A percentile compares a stretch with the other conserved stretches of the same genome.
These are phyloP conservation scores for Malus hybrid DNA, from an alignment of 331 rosid genomes.

Conservation along the genomic window DNA sequence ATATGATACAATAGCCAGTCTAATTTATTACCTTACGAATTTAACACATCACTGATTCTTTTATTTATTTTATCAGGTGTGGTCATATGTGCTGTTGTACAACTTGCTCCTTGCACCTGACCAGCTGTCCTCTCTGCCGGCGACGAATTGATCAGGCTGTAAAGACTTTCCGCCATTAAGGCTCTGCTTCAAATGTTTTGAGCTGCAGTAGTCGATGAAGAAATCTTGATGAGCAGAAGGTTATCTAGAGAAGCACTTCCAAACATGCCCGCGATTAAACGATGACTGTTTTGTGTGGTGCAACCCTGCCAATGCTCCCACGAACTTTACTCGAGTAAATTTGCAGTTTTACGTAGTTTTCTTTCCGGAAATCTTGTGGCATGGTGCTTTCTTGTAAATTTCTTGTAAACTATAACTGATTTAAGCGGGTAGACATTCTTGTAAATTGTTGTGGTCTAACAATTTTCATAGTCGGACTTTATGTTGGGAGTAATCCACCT, in stretches of 20 bases:
- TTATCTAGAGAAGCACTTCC: not conserved
- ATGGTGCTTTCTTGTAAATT: constrained; percentile 10
- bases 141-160: constrained; percentile 74
- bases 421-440: not conserved
- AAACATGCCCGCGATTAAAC: not conserved
- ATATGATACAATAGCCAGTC: not conserved
- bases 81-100: constrained; percentile 99
- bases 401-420: constrained; percentile 36
- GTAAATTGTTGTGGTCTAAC: constrained; percentile 1
- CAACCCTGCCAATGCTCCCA: not conserved
- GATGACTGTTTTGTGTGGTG: not conserved
- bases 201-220: not conserved
- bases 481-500: too few relatives aligned
- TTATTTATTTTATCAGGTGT: constrained; percentile 52
- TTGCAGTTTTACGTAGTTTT: not conserved
- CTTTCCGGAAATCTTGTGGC: not conserved
- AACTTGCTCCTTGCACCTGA: constrained; percentile 73
- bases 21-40: not conserved
- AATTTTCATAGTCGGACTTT: too few relatives aligned
- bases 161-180: constrained; percentile 88
- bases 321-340: not conserved
- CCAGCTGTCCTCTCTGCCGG: constrained; percentile 93
- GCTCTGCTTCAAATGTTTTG: constrained; percentile 2
- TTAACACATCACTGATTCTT: constrained; percentile 9
- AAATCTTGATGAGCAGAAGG: not conserved